Evolutionary conservation across 179 eudicot genomes (phyloP), one percentile per base, ranked within the genome.

Genomic region (Beta lomatogona): DNA sequence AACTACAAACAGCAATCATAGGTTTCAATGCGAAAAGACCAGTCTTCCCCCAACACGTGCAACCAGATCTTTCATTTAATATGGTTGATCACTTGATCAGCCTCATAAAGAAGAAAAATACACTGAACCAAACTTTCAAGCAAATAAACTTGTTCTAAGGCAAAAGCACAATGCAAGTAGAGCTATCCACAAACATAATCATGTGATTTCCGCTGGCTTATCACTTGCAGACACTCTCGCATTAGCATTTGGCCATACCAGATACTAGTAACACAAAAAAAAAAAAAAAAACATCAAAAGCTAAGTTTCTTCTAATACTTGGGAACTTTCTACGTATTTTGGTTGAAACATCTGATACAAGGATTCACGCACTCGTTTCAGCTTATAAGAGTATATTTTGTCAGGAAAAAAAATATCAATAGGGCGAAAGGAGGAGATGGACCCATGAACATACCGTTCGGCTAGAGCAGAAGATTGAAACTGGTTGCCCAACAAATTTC

Each of bases 401-500:
- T 53, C 44, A 73, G 10, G 13, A 9, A 70, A 70, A 54, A 71
- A 9, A 25, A 68, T 19, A 15, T 19, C 41, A 44, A 22, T 5
- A 4, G 4, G 19, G 18, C 28, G 54, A 63, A 50, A 52, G 44
- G 75, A 72, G 44, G 76, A 18, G n/a, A 44, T 45, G 7, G 7
- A 61, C 44, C 2, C 58, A 83, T 52, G 64, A 55, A 86, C 91
- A 89, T 86, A 96, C 99, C 59, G 99, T 96, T 82, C 99, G 88
- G 79, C 99, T 96, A 48, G 98, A 94, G 89, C 99, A 94, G 79
- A 88, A 89, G 59, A 96, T 75, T 4, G 96, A 88, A 83, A 94
- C 97, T 36, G 97, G 93, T 82, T 94, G 92, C 68, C 99, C 99
- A 61, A 96, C 85, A 81, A 96, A 96, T 79, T 90, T 96, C 75